phyloP scores from a whole-genome alignment of 371 early-diverging fungal species.

The Modicella reniformis region DNA sequence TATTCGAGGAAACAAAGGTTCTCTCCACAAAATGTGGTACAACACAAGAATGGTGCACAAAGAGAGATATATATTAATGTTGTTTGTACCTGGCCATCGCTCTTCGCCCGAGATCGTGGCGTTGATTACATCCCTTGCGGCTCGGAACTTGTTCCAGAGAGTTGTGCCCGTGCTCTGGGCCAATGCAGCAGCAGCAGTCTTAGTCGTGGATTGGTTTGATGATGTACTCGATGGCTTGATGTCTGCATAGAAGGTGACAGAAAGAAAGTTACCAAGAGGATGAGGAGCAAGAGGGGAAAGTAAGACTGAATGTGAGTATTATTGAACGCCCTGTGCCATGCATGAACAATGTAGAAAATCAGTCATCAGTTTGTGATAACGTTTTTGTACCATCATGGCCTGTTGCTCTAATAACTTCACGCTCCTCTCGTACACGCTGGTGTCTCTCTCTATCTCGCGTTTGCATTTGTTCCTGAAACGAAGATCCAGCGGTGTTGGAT shows the following conservation, averaged over 20 bases:
- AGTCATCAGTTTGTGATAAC: not conserved
- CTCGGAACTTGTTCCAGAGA: conserved; percentile 64
- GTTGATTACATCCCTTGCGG: conserved; percentile 67
- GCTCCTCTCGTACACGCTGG: conserved; percentile 39
- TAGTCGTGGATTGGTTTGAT: conserved; percentile 1
- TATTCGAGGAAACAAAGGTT: too few species aligned
- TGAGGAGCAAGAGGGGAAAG: not conserved
- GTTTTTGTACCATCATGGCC: conserved; percentile 23
- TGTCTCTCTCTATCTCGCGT: conserved; percentile 43
- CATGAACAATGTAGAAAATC: not conserved
- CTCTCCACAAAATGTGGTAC: too few species aligned
- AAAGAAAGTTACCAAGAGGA: conserved; percentile 22
- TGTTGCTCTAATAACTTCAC: conserved; percentile 22
- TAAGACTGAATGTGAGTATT: too few species aligned
- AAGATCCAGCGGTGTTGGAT: conserved; percentile 32
- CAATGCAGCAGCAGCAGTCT: conserved; percentile 19
- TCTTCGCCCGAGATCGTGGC: conserved; percentile 62
- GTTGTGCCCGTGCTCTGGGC: conserved; percentile 29
- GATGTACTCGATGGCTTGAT: not conserved
- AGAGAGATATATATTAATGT: not conserved
- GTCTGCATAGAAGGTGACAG: too few species aligned
- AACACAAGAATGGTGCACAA: too few species aligned
- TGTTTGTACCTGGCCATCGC: conserved; percentile 54
- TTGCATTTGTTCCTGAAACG: conserved; percentile 47
- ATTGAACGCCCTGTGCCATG: too few species aligned